Percentiles rank a stretch among this genome's conserved stretches.
Conservation (phyloP, 129 eudicot genomes). For the Centrapalus pauciflorus region DNA sequence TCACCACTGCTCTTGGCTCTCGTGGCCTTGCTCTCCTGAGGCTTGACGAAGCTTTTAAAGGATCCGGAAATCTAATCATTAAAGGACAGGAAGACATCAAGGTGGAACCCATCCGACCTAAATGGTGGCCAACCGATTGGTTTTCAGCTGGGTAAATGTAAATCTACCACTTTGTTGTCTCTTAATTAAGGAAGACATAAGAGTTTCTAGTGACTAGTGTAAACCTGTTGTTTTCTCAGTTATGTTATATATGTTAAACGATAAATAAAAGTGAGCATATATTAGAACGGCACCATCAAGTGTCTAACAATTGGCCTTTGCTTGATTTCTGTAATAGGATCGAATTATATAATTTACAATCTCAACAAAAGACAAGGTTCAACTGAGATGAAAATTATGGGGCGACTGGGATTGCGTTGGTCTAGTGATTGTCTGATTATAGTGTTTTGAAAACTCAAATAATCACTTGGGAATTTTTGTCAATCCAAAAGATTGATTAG, state of each 20-base stretch:
- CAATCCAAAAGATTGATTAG: no score
- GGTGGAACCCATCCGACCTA: slow-evolving; percentile 58
- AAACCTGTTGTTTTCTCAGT: slow-evolving; percentile 1
- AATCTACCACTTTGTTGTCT: neutral
- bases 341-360: slow-evolving; percentile 23
- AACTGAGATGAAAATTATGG: neutral
- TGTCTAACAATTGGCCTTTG: neutral
- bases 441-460: no score
- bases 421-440: no score
- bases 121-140: slow-evolving; percentile 97
- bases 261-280: slow-evolving; percentile 10
- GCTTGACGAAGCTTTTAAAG: slow-evolving; percentile 78
- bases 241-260: slow-evolving; percentile 18
- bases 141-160: slow-evolving; percentile 36
- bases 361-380: slow-evolving; percentile 8
- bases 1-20: slow-evolving; percentile 72
- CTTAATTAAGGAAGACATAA: neutral
- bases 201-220: neutral
- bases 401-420: no score
- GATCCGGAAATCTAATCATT: slow-evolving; percentile 38
- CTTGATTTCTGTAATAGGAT: neutral
- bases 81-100: slow-evolving; percentile 75
- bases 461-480: no score
- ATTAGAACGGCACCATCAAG: no score
- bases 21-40: slow-evolving; percentile 74